phyloP scores from a whole-genome alignment of 1,139 yeast genomes.

The Suhomyces chickasaworum region DNA sequence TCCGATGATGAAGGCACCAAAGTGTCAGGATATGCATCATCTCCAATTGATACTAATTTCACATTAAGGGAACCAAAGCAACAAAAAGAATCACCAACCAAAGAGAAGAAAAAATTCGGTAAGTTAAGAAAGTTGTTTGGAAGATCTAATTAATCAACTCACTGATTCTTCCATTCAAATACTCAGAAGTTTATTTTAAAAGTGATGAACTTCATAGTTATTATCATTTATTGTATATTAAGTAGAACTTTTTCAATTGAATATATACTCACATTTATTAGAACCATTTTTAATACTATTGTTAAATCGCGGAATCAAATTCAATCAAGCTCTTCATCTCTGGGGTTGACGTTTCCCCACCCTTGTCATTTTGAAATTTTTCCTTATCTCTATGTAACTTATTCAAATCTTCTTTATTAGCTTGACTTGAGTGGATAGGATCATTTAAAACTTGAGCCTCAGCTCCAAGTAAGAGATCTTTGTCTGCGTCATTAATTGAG shows the following conservation, averaged over 20 bases:
- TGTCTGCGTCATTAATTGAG: slow-evolving; percentile 49
- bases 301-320: slow-evolving; percentile 5
- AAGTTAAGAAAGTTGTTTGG: slow-evolving; percentile 66
- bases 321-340: slow-evolving; percentile 10
- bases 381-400: slow-evolving; percentile 18
- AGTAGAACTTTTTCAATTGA: slow-evolving; percentile 1
- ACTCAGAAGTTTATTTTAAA: not conserved
- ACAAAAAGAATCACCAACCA: slow-evolving; percentile 15
- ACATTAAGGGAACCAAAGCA: slow-evolving; percentile 19
- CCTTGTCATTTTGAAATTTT: not conserved
- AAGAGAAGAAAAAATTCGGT: slow-evolving; percentile 52
- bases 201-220: slow-evolving; percentile 3
- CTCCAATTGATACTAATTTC: slow-evolving; percentile 11
- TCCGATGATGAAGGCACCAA: slow-evolving; percentile 25
- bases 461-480: slow-evolving; percentile 49
- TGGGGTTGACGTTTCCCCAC: not conserved
- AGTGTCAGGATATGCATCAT: slow-evolving; percentile 3
- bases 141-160: slow-evolving; percentile 21
- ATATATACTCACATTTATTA: not conserved
- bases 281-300: not conserved
- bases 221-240: slow-evolving; percentile 4
- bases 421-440: slow-evolving; percentile 9
- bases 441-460: slow-evolving; percentile 44
- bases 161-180: not conserved
- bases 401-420: slow-evolving; percentile 35